Evolutionary conservation across 2,329 filamentous ascomycete species (phyloP), one percentile per base, ranked within the genome.

Genomic region (Penicillium sp.): DNA sequence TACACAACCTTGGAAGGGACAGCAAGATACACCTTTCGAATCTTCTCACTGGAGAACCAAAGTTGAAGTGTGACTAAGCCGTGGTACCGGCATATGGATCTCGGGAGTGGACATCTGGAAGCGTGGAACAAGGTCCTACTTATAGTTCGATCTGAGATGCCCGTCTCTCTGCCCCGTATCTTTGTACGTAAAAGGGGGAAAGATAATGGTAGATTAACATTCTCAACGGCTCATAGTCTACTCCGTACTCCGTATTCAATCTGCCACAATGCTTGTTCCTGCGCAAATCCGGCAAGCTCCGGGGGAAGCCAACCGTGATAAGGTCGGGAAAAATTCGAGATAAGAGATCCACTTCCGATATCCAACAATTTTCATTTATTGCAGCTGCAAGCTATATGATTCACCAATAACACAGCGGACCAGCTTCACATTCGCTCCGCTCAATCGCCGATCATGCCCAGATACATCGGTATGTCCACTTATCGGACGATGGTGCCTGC

Each of bases 211-310:
- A 36, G n/a, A 36, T 36, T 36, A n/a, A 36, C n/a, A 36, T n/a
- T n/a, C 11, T 36, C 34, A 36, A 36, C 34, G 13, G 34, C n/a
- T n/a, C 18, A 18, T 2, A 18, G 18, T 18, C 18, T 18, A 18
- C 18, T 18, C 18, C 18, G 18, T 18, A 1, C 32, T 34, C 10
- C 10, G 32, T 34, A 34, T 13, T 39, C 5, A 39, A 16, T 40
- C 16, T 10, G 38, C 38, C 38, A n/a, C 38, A 40, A 40, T 59
- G 27, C 59, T 54, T 4, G 13, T 47, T 55, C 7, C 32, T 36
- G 34, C 13, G 34, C 13, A n/a, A 36, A 13, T 36, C n/a, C 38
- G 10, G 27, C 36, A 34, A 45, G 13, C 34, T 32, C 40, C 27
- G 40, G 29, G 38, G 31, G 6, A n/a, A 5, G 11, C 14, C 4